A percentile compares a stretch with the other conserved stretches of the same genome.
phyloP scores from a whole-genome alignment of 2,329 filamentous ascomycete species.

The Colletotrichum brevisporum region DNA sequence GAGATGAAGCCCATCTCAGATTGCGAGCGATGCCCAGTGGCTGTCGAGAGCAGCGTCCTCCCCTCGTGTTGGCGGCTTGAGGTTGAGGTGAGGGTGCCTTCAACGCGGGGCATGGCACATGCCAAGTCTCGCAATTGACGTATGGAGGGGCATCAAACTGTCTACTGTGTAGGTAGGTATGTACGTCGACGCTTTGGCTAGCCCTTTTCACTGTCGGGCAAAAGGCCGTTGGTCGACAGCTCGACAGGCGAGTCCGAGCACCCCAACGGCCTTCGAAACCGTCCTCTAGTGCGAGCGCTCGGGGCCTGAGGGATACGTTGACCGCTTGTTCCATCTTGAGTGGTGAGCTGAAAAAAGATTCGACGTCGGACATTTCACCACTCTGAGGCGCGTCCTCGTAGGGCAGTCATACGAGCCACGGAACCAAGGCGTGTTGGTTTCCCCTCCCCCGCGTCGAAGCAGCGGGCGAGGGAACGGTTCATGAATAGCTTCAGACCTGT shows the following conservation, averaged over 20 bases:
- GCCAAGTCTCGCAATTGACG: conserved; percentile 11
- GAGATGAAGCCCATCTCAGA: conserved; percentile 5
- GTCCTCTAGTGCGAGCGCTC: conserved; percentile 29
- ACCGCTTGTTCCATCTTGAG: conserved; percentile 34
- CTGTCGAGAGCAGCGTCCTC: not conserved
- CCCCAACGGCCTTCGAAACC: conserved; percentile 22
- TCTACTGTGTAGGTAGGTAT: no score
- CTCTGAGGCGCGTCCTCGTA: not conserved
- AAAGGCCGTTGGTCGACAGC: not conserved
- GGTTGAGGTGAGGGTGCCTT: not conserved
- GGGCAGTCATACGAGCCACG: conserved; percentile 6
- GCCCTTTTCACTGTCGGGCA: not conserved
- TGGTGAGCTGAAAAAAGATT: conserved; percentile 9
- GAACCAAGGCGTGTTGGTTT: not conserved
- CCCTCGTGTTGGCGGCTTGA: not conserved
- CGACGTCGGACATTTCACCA: conserved; percentile 13
- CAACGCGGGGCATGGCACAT: conserved; percentile 22
- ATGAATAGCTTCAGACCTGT: conserved; percentile 5
- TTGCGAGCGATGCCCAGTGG: conserved; percentile 14
- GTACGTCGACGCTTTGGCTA: not conserved
- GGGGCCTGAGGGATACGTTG: conserved; percentile 22
- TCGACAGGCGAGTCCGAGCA: conserved; percentile 9
- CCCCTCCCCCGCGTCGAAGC: not conserved
- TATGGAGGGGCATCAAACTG: conserved; percentile 1
- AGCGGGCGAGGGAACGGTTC: not conserved